A percentile compares a stretch with the other conserved stretches of the same genome.
Evolutionary conservation across 176 grass and related monocot genomes (phyloP).

Genomic region (Triticum timopheevii): DNA sequence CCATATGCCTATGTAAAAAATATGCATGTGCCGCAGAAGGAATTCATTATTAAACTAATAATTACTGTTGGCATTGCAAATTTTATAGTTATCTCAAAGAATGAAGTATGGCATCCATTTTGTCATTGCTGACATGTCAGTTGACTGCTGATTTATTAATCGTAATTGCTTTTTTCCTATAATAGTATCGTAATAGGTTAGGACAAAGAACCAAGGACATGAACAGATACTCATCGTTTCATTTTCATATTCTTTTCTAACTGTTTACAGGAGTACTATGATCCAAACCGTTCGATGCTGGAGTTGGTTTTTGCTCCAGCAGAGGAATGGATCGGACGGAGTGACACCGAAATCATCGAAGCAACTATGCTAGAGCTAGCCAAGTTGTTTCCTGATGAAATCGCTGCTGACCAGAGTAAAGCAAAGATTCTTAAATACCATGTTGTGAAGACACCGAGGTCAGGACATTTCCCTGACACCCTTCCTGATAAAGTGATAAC

Average conservation of each 20-base stretch:
- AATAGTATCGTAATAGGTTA: neutral
- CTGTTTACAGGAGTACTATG: slow-evolving; percentile 88
- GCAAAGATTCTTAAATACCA: slow-evolving; percentile 93
- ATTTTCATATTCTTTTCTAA: slow-evolving; percentile 9
- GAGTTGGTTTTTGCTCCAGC: slow-evolving; percentile 97
- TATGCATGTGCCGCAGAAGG: neutral
- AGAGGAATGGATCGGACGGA: slow-evolving; percentile 87
- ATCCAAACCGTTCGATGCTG: slow-evolving; percentile 90
- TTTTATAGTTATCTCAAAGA: neutral
- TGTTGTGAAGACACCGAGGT: slow-evolving; percentile 94
- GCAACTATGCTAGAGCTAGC: slow-evolving; percentile 90
- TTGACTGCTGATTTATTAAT: neutral
- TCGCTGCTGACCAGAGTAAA: slow-evolving; percentile 86
- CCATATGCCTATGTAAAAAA: no score
- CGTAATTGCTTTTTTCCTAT: neutral
- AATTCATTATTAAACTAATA: neutral
- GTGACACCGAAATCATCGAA: slow-evolving; percentile 81
- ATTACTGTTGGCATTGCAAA: neutral
- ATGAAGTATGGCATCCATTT: neutral
- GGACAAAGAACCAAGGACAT: neutral
- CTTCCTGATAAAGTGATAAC: neutral
- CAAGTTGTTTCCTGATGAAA: slow-evolving; percentile 95
- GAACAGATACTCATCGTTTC: neutral
- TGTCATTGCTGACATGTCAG: slow-evolving; percentile 15
- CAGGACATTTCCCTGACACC: slow-evolving; percentile 5